Evolutionary conservation across 164 flowering plant genomes (phyloP).

Genomic region (Houttuynia cordata): DNA sequence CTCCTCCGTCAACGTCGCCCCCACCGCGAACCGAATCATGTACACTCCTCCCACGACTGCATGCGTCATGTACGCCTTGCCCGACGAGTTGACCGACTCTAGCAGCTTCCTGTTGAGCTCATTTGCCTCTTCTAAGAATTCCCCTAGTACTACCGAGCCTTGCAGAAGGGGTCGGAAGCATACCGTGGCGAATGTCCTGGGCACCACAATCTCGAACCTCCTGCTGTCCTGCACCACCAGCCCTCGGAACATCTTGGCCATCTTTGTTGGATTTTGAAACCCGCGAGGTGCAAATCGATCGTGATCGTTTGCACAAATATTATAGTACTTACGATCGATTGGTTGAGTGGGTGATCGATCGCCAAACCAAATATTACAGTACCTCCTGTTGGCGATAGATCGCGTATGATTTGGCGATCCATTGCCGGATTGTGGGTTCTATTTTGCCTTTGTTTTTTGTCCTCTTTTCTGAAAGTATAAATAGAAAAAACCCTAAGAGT

Average conservation of each 20-base stretch:
- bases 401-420: too few species aligned
- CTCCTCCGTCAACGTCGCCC: conserved; percentile 11
- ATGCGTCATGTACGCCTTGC: conserved; percentile 12
- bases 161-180: conserved; percentile 35
- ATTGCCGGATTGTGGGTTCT: too few species aligned
- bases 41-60: conserved; percentile 13
- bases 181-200: conserved; percentile 37
- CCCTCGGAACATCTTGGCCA: conserved; percentile 50
- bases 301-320: too few species aligned
- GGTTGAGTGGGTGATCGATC: too few species aligned
- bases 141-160: not conserved
- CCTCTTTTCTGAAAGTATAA: too few species aligned
- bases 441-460: too few species aligned
- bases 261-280: too few species aligned
- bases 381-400: too few species aligned
- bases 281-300: too few species aligned
- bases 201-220: conserved; percentile 59
- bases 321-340: too few species aligned
- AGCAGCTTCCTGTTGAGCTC: conserved; percentile 14
- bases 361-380: too few species aligned
- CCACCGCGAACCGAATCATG: conserved; percentile 11
- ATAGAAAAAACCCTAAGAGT: too few species aligned
- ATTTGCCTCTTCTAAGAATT: conserved; percentile 9
- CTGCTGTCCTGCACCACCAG: conserved; percentile 31
- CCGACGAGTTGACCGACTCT: conserved; percentile 8